Base-by-base conservation (phyloP, 2,329 filamentous ascomycete genomes). In the Penicillium oxalicum region DNA sequence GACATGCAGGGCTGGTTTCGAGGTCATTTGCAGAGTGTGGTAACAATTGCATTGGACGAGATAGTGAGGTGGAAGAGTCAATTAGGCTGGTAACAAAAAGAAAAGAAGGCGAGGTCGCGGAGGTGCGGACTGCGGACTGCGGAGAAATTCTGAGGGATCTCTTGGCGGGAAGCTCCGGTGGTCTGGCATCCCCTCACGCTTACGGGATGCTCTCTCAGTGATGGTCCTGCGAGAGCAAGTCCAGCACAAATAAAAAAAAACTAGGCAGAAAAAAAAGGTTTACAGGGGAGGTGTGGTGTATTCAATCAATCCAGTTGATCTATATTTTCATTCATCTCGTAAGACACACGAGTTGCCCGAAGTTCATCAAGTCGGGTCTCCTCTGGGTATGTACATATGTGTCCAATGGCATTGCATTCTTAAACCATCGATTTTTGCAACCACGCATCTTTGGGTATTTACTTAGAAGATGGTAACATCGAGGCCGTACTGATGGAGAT, bases 391-490 rank as follows among this genome's bases (percentile, higher is more conserved):
- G 18, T 48, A 43, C 28, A 35, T 29, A 28, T 48, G 28, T 42
- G 24, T 37, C 40, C 28, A 35, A 32, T 32, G 29, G 28, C 34
- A 36, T 24, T 33, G 40, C 40, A 43, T 44, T 25, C 33, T 44
- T 26, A 24, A 27, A 28, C 25, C 13, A 28, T 5, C 36, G 18
- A 36, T 45, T 32, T 32, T 32, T 32, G 4, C 11, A 32, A 32
- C 29, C 29, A 32, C 29, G 11, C 29, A 8, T 32, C 29, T 32
- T 5, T 3, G 29, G 29, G 7, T 9, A 29, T 32, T 28, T 18
- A 26, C 56, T 62, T 76, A 79, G 59, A 80, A 81, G 58, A 80
- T 80, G 44, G 76, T 74, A 45, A 77, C 66, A 33, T 64, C 57
- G 38, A 77, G 66, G 40, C 74, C 72, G 52, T 78, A 76, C 63